Evolutionary conservation across 2,329 filamentous ascomycete species (phyloP).

Genomic region (Lachnellula willkommii): DNA sequence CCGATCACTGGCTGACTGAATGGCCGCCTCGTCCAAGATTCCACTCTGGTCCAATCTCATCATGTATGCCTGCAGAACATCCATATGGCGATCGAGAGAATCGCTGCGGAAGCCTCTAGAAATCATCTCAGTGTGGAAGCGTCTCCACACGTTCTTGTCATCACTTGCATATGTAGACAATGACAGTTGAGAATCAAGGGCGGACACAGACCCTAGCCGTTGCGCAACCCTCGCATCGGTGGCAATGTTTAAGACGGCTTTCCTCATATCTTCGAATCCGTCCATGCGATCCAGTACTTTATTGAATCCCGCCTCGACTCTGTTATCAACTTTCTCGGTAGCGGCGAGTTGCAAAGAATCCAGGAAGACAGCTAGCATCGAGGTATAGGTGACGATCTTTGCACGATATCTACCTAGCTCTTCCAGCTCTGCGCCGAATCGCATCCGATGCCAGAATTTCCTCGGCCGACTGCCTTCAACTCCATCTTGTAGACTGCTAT

Average conservation of each 20-base stretch:
- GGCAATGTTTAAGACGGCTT: neutral
- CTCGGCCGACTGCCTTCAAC: neutral
- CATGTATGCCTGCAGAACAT: conserved; percentile 3
- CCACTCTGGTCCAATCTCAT: conserved; percentile 3
- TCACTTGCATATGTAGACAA: conserved; percentile 1
- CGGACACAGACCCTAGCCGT: neutral
- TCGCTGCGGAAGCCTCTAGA: conserved; percentile 1
- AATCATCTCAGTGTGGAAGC: conserved; percentile 1
- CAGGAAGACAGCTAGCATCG: neutral
- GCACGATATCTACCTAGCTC: neutral
- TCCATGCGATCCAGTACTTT: conserved; percentile 1
- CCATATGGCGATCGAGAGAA: conserved; percentile 1
- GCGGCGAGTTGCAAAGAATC: conserved; percentile 1
- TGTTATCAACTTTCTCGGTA: neutral
- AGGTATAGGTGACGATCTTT: conserved; percentile 2
- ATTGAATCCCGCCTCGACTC: neutral
- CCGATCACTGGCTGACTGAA: neutral
- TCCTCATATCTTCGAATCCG: conserved; percentile 2
- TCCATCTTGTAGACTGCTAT: neutral
- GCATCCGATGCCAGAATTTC: neutral
- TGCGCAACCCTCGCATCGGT: neutral
- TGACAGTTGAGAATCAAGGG: neutral
- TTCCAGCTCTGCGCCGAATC: conserved; percentile 1
- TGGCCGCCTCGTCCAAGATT: conserved; percentile 1
- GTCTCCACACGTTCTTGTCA: conserved; percentile 1